These are phyloP conservation scores for Trametes polyzona DNA, from an alignment of 1,284 basidiomycete genomes.

Conservation along the genomic window DNA sequence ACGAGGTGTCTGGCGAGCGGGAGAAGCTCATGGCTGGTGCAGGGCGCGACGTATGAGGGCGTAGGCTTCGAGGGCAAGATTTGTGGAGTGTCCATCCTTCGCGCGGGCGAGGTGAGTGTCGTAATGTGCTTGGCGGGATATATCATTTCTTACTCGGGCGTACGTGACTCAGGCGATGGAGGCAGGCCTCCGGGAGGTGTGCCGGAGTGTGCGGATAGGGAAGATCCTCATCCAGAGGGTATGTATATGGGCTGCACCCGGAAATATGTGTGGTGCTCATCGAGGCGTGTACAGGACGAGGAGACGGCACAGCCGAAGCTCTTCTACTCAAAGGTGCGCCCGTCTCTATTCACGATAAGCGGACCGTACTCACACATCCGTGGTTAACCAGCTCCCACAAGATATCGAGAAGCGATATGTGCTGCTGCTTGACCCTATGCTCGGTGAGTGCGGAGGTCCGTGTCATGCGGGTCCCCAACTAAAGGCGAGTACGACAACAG, in stretches of 20 bases:
- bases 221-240: slow-evolving; percentile 96
- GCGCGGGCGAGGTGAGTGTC: slow-evolving; percentile 74
- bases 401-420: slow-evolving; percentile 94
- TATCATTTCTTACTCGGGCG: background rate
- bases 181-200: slow-evolving; percentile 91
- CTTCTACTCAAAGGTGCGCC: slow-evolving; percentile 79
- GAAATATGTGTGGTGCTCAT: background rate
- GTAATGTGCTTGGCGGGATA: background rate
- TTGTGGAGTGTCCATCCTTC: slow-evolving; percentile 91
- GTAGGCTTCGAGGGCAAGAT: slow-evolving; percentile 95
- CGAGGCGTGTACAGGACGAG: slow-evolving; percentile 69
- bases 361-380: background rate
- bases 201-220: slow-evolving; percentile 88
- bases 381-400: slow-evolving; percentile 73
- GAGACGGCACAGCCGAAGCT: slow-evolving; percentile 90
- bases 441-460: slow-evolving; percentile 63
- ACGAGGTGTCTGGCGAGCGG: background rate
- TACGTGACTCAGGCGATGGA: slow-evolving; percentile 78
- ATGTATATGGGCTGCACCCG: slow-evolving; percentile 48
- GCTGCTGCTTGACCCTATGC: slow-evolving; percentile 96
- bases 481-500: slow-evolving; percentile 43
- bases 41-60: slow-evolving; percentile 85
- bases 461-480: too few species aligned
- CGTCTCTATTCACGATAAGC: background rate
- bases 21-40: too few species aligned